Evolutionary conservation across 768 basidiomycete genomes (phyloP).

Genomic region (Auricularia cornea): DNA sequence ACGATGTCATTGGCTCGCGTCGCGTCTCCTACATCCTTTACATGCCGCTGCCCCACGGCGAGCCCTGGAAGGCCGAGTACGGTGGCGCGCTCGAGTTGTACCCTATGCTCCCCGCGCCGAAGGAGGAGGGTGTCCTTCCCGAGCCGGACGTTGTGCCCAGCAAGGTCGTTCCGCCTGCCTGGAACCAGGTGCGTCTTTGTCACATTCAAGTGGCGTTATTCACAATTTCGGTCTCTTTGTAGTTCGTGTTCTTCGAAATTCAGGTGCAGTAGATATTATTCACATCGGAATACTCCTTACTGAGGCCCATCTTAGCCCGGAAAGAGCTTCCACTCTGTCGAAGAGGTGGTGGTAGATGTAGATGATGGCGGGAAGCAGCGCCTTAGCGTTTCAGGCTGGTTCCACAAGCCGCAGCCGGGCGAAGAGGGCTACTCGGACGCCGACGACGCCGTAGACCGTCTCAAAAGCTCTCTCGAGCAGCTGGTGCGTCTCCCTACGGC

Average conservation of each 20-base stretch:
- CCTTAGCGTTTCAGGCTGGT: conserved; percentile 93
- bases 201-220: neutral
- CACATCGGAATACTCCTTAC: conserved; percentile 19
- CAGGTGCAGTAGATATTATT: conserved; percentile 25
- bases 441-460: conserved; percentile 28
- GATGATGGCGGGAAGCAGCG: conserved; percentile 62
- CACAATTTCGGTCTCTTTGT: neutral
- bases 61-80: conserved; percentile 80
- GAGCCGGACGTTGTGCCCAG: conserved; percentile 61
- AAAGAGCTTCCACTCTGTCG: conserved; percentile 90
- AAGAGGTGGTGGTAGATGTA: conserved; percentile 83
- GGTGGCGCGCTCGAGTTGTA: conserved; percentile 94
- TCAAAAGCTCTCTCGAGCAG: conserved; percentile 84
- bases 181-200: conserved; percentile 60
- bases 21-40: conserved; percentile 96
- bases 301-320: conserved; percentile 70
- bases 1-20: conserved; percentile 94
- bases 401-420: conserved; percentile 84
- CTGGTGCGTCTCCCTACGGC: conserved; percentile 50
- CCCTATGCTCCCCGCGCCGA: conserved; percentile 37
- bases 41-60: conserved; percentile 70
- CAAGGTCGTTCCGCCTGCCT: conserved; percentile 66
- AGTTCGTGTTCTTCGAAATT: conserved; percentile 63
- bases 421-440: conserved; percentile 77
- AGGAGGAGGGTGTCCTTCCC: conserved; percentile 44